A percentile compares a stretch with the other conserved stretches of the same genome.
Conservation (phyloP, 768 basidiomycete species). For the Mrakia blollopis region DNA sequence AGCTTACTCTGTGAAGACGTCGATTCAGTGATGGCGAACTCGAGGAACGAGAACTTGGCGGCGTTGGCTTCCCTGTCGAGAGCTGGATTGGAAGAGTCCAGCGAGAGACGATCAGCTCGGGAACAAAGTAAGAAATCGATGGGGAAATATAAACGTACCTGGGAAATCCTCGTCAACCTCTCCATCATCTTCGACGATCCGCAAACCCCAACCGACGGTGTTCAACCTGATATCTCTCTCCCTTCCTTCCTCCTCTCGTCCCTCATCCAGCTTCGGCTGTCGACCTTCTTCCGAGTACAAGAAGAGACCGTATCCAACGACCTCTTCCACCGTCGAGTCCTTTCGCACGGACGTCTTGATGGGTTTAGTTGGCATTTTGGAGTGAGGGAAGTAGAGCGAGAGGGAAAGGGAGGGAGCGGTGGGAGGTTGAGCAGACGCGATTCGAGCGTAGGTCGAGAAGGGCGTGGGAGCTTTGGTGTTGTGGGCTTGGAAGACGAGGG, state of each 20-base stretch:
- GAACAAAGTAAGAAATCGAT: neutral
- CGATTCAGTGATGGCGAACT: slow-evolving; percentile 75
- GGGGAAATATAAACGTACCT: slow-evolving; percentile 53
- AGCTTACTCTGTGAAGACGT: slow-evolving; percentile 51
- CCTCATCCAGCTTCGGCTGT: slow-evolving; percentile 70
- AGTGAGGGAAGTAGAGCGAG: slow-evolving; percentile 79
- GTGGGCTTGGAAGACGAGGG: slow-evolving; percentile 67
- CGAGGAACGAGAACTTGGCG: slow-evolving; percentile 80
- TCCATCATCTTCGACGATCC: slow-evolving; percentile 93
- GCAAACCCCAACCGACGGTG: slow-evolving; percentile 82
- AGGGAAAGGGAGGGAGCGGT: slow-evolving; percentile 56
- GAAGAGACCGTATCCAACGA: slow-evolving; percentile 87
- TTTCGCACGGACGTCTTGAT: slow-evolving; percentile 72
- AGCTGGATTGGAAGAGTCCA: slow-evolving; percentile 52
- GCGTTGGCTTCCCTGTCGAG: slow-evolving; percentile 82
- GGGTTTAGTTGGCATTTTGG: slow-evolving; percentile 53
- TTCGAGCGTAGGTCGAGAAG: slow-evolving; percentile 80
- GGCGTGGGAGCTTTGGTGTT: slow-evolving; percentile 66
- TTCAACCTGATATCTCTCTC: slow-evolving; percentile 58
- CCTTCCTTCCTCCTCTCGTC: slow-evolving; percentile 51
- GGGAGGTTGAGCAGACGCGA: slow-evolving; percentile 64
- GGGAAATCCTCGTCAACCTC: slow-evolving; percentile 99
- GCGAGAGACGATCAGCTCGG: slow-evolving; percentile 3
- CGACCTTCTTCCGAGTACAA: slow-evolving; percentile 77
- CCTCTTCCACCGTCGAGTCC: slow-evolving; percentile 90